Evolutionary conservation across 345 rosid genomes (phyloP), one percentile per base, ranked within the genome.

Genomic region (Camelina sativa): DNA sequence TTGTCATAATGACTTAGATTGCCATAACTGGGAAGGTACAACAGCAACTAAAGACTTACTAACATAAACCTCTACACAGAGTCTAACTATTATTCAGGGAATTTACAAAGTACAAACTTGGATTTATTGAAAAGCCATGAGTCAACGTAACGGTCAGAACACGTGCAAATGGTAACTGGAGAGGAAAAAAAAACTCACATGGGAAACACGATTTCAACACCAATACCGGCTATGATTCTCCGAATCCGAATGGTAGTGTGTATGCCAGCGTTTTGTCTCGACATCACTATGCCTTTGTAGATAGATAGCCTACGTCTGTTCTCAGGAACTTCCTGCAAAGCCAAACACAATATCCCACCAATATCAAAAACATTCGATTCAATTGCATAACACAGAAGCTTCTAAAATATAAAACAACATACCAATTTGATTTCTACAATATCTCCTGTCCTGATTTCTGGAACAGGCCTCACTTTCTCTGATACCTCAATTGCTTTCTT

Each of bases 221-320:
- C 89, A 2, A 73, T 67, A 37, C 96, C 97, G 10, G 97, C 96
- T 80, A 94, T 84, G 13, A 88, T 88, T 82, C 97, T 90, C 47
- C 96, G 83, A 67, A 91, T 85, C 43, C 98, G 77, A 72, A 94
- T 89, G 22, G 97, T 94, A 16, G 93, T 85, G 74, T 91, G 95
- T 84, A 91, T 87, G 15, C 96, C 96, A 3, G 98, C 92, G 83
- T 91, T 94, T 56, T 89, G 97, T 80, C 82, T 91, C 11, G 92
- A 86, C 37, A 94, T 91, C 19, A 90, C 90, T 35, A 94, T 91
- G 54, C 98, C 97, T 84, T 86, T 89, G 85, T 88, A 91, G 56
- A 82, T 75, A 8, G 98, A 85, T 64, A 88, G 62, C 81, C 96
- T 86, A 35, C 95, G 88, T 84, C 82, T 86, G 51, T 83, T 89